These are phyloP conservation scores for Penicillium egyptiacum DNA, from an alignment of 495 filamentous ascomycete species.

Conservation along the genomic window DNA sequence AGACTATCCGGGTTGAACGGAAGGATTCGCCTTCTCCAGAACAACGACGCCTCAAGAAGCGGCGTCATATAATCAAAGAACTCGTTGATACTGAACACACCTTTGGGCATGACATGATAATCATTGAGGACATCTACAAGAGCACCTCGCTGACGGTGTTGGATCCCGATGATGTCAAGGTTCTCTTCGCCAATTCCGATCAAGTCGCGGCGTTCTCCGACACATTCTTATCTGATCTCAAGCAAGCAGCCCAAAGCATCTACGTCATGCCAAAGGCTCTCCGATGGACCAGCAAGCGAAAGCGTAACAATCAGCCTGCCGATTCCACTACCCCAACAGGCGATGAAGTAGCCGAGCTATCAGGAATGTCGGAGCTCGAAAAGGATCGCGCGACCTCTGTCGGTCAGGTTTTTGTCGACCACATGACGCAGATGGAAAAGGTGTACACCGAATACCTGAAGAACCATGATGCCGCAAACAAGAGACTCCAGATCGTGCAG, in stretches of 20 bases:
- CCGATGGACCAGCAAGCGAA: slow-evolving; percentile 57
- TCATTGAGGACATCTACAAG: slow-evolving; percentile 95
- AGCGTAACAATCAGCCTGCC: slow-evolving; percentile 39
- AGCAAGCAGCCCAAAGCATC: slow-evolving; percentile 69
- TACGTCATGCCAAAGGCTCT: slow-evolving; percentile 63
- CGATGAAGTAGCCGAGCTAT: slow-evolving; percentile 32
- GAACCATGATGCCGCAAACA: slow-evolving; percentile 81
- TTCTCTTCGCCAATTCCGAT: slow-evolving; percentile 86
- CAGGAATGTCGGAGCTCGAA: slow-evolving; percentile 55
- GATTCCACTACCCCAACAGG: background rate
- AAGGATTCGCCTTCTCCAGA: slow-evolving; percentile 53
- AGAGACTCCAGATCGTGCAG: slow-evolving; percentile 72
- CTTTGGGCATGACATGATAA: slow-evolving; percentile 90
- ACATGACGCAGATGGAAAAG: slow-evolving; percentile 76
- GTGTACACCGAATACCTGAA: slow-evolving; percentile 84
- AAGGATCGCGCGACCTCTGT: slow-evolving; percentile 75
- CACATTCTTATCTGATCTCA: slow-evolving; percentile 72
- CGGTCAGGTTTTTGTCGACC: slow-evolving; percentile 72
- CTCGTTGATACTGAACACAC: slow-evolving; percentile 86
- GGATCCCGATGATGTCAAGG: slow-evolving; percentile 76
- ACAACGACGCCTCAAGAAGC: slow-evolving; percentile 59
- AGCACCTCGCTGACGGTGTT: slow-evolving; percentile 83
- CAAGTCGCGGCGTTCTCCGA: slow-evolving; percentile 82
- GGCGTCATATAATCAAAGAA: slow-evolving; percentile 81
- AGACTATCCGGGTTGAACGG: slow-evolving; percentile 24